Percentiles rank a stretch among this genome's conserved stretches.
phyloP scores from a whole-genome alignment of 495 filamentous ascomycete genomes.

The Penicillium pulvis region DNA sequence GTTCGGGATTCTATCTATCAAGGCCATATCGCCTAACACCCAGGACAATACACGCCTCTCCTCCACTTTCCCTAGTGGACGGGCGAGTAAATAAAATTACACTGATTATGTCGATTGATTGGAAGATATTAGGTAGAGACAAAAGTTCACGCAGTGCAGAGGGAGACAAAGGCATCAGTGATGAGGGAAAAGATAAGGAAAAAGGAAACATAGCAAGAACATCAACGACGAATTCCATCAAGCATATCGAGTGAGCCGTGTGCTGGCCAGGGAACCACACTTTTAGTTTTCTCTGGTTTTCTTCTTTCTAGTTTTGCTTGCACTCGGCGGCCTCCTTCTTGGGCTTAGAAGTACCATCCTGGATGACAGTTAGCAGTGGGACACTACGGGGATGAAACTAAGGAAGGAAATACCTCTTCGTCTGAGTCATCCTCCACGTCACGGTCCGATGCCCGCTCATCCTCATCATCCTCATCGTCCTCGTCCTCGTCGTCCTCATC shows the following conservation, averaged over 20 bases:
- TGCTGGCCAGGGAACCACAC: constrained; percentile 6
- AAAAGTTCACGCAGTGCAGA: constrained; percentile 30
- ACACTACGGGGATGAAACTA: neutral
- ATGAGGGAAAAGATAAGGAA: constrained; percentile 7
- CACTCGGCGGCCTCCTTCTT: constrained; percentile 99
- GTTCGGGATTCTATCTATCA: constrained; percentile 4
- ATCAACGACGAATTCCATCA: constrained; percentile 31
- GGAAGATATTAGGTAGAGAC: constrained; percentile 35
- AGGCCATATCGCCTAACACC: neutral
- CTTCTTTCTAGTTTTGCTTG: constrained; percentile 82
- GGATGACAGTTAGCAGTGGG: constrained; percentile 6
- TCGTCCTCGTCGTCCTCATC: constrained; percentile 92
- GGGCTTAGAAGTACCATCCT: constrained; percentile 95
- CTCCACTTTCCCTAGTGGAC: constrained; percentile 1
- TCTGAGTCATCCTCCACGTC: constrained; percentile 76
- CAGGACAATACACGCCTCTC: constrained; percentile 2
- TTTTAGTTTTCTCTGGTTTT: constrained; percentile 6
- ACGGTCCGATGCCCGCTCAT: constrained; percentile 57
- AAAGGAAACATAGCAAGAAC: constrained; percentile 35
- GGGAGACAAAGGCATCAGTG: constrained; percentile 30
- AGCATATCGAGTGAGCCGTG: constrained; percentile 26
- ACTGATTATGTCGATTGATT: constrained; percentile 38
- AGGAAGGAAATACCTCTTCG: constrained; percentile 73
- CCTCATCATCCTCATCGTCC: constrained; percentile 84
- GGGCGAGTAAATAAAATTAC: constrained; percentile 17